Evolutionary conservation across 768 basidiomycete genomes (phyloP).

Genomic region (Podaxis carcinomalis): DNA sequence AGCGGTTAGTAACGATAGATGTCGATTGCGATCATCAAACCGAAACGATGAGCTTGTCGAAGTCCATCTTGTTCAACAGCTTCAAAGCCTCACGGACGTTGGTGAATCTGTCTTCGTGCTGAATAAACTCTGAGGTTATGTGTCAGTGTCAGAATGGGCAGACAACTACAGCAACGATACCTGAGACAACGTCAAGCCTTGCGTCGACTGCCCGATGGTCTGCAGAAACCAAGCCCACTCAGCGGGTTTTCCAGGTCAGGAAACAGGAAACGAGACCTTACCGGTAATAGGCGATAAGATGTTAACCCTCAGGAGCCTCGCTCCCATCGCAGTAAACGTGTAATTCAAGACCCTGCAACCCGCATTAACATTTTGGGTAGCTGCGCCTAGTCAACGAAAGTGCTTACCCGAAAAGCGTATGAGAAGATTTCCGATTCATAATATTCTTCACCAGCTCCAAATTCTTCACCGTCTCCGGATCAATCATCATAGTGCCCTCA

Average conservation of each 20-base stretch:
- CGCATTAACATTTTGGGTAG: not conserved
- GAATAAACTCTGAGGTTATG: conserved; percentile 56
- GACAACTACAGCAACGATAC: conserved; percentile 24
- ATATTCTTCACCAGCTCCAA: conserved; percentile 86
- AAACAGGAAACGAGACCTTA: conserved; percentile 16
- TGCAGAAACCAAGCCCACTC: conserved; percentile 18
- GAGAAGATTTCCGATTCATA: conserved; percentile 55
- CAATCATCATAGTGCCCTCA: conserved; percentile 94
- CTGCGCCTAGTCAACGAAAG: not conserved
- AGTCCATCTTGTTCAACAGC: conserved; percentile 73
- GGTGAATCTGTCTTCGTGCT: conserved; percentile 70
- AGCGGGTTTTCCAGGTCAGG: not conserved
- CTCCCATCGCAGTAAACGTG: conserved; percentile 89
- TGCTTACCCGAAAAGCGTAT: conserved; percentile 77
- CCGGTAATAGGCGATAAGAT: conserved; percentile 81
- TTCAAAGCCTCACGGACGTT: conserved; percentile 67
- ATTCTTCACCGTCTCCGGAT: conserved; percentile 82
- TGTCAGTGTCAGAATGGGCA: not conserved
- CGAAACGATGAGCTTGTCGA: conserved; percentile 80
- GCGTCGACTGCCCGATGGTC: conserved; percentile 68
- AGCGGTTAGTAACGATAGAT: not conserved
- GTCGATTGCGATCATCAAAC: conserved; percentile 30
- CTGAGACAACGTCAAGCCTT: conserved; percentile 84
- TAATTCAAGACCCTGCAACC: conserved; percentile 61
- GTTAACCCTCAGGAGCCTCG: conserved; percentile 72